Percentiles rank a stretch among this genome's conserved stretches.
These are phyloP conservation scores for Sporothrix luriei DNA, from an alignment of 2,329 filamentous ascomycete species.

Conservation along the genomic window DNA sequence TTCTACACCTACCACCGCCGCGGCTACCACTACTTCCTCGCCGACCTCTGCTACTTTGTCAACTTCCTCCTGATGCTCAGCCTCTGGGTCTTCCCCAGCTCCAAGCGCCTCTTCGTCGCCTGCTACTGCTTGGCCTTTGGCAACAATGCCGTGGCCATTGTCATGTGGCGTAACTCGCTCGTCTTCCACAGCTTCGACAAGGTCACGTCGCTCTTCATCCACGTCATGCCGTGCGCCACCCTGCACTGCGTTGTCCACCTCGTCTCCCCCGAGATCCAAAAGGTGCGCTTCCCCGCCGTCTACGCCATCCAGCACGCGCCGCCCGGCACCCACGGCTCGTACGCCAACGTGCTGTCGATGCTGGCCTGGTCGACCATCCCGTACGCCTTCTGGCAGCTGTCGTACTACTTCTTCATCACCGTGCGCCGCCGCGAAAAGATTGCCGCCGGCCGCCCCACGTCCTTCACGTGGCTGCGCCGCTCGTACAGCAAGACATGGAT, in stretches of 20 bases:
- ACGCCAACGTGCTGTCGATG: slow-evolving; percentile 78
- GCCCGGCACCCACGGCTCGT: slow-evolving; percentile 75
- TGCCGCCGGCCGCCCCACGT: slow-evolving; percentile 89
- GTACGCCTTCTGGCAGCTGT: slow-evolving; percentile 88
- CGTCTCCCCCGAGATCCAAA: slow-evolving; percentile 65
- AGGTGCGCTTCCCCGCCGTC: slow-evolving; percentile 77
- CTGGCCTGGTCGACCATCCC: slow-evolving; percentile 91
- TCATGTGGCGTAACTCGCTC: slow-evolving; percentile 98
- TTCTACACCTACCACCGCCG: slow-evolving; percentile 87
- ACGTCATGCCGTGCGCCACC: slow-evolving; percentile 96
- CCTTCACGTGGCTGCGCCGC: slow-evolving; percentile 93
- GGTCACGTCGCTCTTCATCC: slow-evolving; percentile 96
- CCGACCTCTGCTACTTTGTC: slow-evolving; percentile 97
- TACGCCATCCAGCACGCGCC: slow-evolving; percentile 73
- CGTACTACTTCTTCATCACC: slow-evolving; percentile 93
- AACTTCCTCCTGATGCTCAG: slow-evolving; percentile 81
- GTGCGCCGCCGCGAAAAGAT: slow-evolving; percentile 95
- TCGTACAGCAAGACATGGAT: slow-evolving; percentile 91
- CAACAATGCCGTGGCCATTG: slow-evolving; percentile 96
- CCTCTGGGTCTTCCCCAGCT: slow-evolving; percentile 87
- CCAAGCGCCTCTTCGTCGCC: slow-evolving; percentile 88
- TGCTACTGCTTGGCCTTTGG: slow-evolving; percentile 91
- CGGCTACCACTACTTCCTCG: slow-evolving; percentile 95
- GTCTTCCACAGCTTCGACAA: slow-evolving; percentile 99
- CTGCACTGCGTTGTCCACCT: slow-evolving; percentile 92